phyloP scores from a whole-genome alignment of 2,329 filamentous ascomycete genomes.

The Achaetomium macrosporum region DNA sequence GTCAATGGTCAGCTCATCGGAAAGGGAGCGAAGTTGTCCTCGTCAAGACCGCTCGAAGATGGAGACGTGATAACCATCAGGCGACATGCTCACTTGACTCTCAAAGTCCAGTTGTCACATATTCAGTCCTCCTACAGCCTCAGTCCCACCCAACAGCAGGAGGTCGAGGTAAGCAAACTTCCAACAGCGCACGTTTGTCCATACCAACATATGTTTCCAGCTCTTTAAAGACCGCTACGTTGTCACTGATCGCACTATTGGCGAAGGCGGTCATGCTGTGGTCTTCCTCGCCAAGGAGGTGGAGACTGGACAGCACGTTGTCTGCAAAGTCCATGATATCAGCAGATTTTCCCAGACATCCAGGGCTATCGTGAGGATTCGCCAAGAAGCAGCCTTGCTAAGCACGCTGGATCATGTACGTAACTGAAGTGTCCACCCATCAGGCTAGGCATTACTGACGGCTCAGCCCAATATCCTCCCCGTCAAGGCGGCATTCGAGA shows the following conservation, averaged over 20 bases:
- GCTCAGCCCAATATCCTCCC: conserved; percentile 49
- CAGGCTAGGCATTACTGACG: not conserved
- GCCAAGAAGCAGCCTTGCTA: conserved; percentile 48
- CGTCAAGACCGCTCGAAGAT: conserved; percentile 43
- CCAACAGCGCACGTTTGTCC: not conserved
- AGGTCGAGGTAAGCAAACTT: conserved; percentile 29
- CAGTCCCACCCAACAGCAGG: conserved; percentile 28
- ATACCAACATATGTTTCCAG: conserved; percentile 27
- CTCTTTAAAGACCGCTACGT: conserved; percentile 42
- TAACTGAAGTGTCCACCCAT: not conserved
- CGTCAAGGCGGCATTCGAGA: conserved; percentile 46
- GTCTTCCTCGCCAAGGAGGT: conserved; percentile 51
- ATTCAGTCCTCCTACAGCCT: conserved; percentile 17
- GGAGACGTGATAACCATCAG: conserved; percentile 43
- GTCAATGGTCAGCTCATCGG: conserved; percentile 45
- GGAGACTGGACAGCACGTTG: conserved; percentile 52
- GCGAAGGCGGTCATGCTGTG: conserved; percentile 46
- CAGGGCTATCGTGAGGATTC: conserved; percentile 33
- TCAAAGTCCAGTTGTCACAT: conserved; percentile 27
- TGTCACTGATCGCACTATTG: conserved; percentile 46
- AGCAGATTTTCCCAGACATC: conserved; percentile 19
- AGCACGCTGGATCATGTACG: conserved; percentile 48
- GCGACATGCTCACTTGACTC: conserved; percentile 30
- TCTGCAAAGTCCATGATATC: conserved; percentile 59
- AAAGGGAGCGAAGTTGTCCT: conserved; percentile 30